Evolutionary conservation across 208 protist species (phyloP), one percentile per base, ranked within the genome.

Genomic region (Acanthamoeba castellanii): DNA sequence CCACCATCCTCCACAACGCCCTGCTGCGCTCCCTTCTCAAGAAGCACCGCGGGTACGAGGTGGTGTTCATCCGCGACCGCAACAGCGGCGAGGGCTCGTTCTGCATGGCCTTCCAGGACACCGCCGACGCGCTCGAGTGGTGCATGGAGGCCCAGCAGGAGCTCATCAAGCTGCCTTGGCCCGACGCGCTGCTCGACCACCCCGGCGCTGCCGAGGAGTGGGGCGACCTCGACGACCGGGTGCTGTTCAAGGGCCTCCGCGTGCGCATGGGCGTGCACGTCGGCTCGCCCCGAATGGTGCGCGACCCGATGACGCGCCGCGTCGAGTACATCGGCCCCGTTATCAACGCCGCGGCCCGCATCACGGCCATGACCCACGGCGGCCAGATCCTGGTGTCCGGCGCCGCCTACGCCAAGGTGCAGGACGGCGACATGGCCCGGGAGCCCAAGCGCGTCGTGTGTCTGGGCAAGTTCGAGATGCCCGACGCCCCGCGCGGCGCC

Each of bases 11-110:
- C 22, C 84, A 90, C 59, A 90, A 90, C 52, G 16, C 50, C 3
- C 50, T 90, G 14, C 50, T 90, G 16, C 50, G 84, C 16, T 61
- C 50, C 30, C 84, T 90, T 3, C 84, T 90, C 34, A 90, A 90
- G 84, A 90, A 90, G 59, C 84, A 90, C 25, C 50, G 84, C 32
- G 84, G 84, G 0, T 90, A 90, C 42, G 84, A 90, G 27, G 84
- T 90, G 16, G 84, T 90, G 32, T 90, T 90, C 84, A 27, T 90
- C 13, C 1, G 34, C 32, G 84, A 90, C 52, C 4, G 84, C 50
- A 90, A 90, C 52, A 90, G 88, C 37, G 88, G 88, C 6, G 88
- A 93, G 68, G 88, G 88, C 18, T 93, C 91, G n/a, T 94, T 94
- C 74, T 85, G 64, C 32, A 37, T 94, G 91, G 91, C 91, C 6